Evolutionary conservation across 2,329 filamentous ascomycete genomes (phyloP), one percentile per base, ranked within the genome.

Genomic region (Diplodia corticola): DNA sequence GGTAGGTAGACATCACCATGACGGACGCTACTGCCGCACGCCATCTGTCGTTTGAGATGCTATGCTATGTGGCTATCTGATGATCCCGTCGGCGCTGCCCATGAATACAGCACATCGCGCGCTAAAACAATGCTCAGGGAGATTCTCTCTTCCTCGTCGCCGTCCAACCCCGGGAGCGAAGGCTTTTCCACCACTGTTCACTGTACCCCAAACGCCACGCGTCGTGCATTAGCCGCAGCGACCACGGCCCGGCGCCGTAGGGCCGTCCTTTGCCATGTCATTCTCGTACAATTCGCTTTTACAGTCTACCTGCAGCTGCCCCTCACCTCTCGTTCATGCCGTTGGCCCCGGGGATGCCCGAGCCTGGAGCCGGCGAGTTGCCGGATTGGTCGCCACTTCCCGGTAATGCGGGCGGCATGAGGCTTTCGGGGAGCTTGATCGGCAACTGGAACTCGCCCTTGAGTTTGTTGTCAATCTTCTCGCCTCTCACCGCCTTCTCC

Each of bases 401-500:
- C 24, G 64, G 64, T 44, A 66, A 61, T 24, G 59, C 48, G 5
- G 68, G 66, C 10, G 71, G 71, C 48, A 73, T 59, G 2, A 70
- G 69, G 26, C 72, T 70, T 7, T 85, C 85, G 0, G 92, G 92
- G 17, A 94, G 78, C 73, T 91, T 89, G 76, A 93, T 88, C 1
- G 86, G 87, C 22, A 84, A 80, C 63, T 83, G 78, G 24, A 46
- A 40, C 9, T 66, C 64, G 48, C 54, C 26, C 68, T 84, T 85
- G 60, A 91, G 79, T 68, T 91, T 91, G 53, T 86, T 85, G 0
- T 88, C 83, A 44, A 99, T 82, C 74, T 91, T 89, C 80, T 97
- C 92, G 40, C 95, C 95, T 63, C 86, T 87, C 69, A 99, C 89
- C 5, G 98, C 91, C 81, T 91, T 92, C 77, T 93, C 88, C 69